Evolutionary conservation across 2,329 filamentous ascomycete species (phyloP).

Genomic region (Clonostachys sp.): DNA sequence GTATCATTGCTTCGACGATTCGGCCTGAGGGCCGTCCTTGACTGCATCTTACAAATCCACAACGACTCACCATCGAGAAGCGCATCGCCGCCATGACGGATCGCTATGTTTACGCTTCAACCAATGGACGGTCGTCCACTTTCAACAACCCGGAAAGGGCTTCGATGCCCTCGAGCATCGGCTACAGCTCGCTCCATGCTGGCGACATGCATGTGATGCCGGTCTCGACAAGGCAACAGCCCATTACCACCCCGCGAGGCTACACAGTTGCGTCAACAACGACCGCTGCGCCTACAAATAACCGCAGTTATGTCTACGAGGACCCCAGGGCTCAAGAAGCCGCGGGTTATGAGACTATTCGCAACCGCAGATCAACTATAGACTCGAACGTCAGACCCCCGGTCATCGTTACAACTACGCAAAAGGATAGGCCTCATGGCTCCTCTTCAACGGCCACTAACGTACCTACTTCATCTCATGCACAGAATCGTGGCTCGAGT

Average conservation of each 20-base stretch:
- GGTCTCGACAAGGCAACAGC: slow-evolving; percentile 19
- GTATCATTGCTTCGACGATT: too few species aligned
- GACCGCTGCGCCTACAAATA: slow-evolving; percentile 27
- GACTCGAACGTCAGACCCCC: slow-evolving; percentile 46
- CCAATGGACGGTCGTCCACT: slow-evolving; percentile 36
- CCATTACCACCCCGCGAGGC: slow-evolving; percentile 21
- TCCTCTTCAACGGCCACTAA: slow-evolving; percentile 9
- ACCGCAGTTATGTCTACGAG: slow-evolving; percentile 52
- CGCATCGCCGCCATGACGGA: slow-evolving; percentile 37
- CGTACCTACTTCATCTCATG: slow-evolving; percentile 24
- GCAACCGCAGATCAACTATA: slow-evolving; percentile 45
- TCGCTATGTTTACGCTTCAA: slow-evolving; percentile 31
- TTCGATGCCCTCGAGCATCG: slow-evolving; percentile 46
- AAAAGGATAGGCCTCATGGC: slow-evolving; percentile 33
- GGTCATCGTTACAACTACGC: slow-evolving; percentile 52
- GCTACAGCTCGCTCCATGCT: slow-evolving; percentile 43
- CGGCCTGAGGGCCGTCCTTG: too few species aligned
- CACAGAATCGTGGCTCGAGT: slow-evolving; percentile 26
- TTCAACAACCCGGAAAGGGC: slow-evolving; percentile 45
- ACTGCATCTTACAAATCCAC: too few species aligned
- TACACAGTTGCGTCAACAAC: slow-evolving; percentile 25
- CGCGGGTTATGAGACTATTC: slow-evolving; percentile 41
- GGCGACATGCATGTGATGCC: slow-evolving; percentile 52
- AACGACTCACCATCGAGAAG: too few species aligned
- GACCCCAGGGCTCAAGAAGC: slow-evolving; percentile 42